phyloP scores from a whole-genome alignment of 1,284 basidiomycete genomes.

The Crucibulum cyathiforme region DNA sequence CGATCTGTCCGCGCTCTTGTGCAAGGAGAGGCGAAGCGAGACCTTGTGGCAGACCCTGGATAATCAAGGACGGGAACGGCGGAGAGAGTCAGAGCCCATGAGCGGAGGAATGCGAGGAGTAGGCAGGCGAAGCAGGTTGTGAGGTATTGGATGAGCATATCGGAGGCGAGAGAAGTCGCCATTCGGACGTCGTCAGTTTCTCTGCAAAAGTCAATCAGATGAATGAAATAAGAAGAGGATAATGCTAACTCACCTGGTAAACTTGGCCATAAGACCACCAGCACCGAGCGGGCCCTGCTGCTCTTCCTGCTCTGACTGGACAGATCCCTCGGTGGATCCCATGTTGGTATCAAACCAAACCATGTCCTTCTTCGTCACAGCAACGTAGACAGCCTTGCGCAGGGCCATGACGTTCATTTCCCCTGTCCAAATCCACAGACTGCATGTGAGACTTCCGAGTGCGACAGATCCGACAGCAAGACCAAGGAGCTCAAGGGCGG shows the following conservation, averaged over 20 bases:
- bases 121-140: conserved; percentile 83
- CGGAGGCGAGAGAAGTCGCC: conserved; percentile 81
- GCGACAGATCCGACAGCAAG: conserved; percentile 75
- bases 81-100: conserved; percentile 67
- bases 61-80: neutral
- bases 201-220: conserved; percentile 47
- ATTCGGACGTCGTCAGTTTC: conserved; percentile 94
- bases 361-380: conserved; percentile 78
- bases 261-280: conserved; percentile 94
- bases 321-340: conserved; percentile 63
- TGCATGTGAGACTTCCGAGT: conserved; percentile 78
- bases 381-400: conserved; percentile 72
- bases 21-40: conserved; percentile 72
- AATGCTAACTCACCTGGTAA: conserved; percentile 70
- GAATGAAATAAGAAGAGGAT: neutral
- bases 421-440: conserved; percentile 88
- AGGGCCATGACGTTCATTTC: conserved; percentile 81
- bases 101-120: conserved; percentile 80
- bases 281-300: conserved; percentile 71
- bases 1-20: conserved; percentile 70
- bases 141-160: conserved; percentile 80
- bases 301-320: conserved; percentile 40
- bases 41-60: conserved; percentile 13
- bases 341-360: conserved; percentile 88
- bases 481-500: conserved; percentile 51